These are phyloP conservation scores for Monilinia polystroma DNA, from an alignment of 2,329 filamentous ascomycete genomes.

Conservation along the genomic window DNA sequence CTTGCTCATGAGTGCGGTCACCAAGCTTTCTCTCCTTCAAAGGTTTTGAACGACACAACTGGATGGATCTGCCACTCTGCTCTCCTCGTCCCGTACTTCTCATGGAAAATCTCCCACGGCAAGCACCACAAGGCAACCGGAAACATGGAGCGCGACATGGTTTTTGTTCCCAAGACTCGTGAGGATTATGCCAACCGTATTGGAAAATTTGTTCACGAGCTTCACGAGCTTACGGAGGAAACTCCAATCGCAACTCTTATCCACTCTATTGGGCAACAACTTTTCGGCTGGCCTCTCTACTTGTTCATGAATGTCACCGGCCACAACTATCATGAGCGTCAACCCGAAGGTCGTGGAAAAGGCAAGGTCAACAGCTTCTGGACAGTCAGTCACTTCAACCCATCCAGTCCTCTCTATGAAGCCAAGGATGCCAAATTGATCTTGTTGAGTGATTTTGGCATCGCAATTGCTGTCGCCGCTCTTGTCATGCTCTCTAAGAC, in stretches of 20 bases:
- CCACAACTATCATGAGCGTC: conserved; percentile 89
- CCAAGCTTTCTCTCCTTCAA: conserved; percentile 92
- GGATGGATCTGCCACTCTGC: conserved; percentile 89
- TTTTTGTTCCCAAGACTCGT: conserved; percentile 92
- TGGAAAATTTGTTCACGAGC: conserved; percentile 74
- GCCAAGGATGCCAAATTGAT: conserved; percentile 87
- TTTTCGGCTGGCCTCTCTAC: conserved; percentile 92
- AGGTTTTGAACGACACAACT: conserved; percentile 83
- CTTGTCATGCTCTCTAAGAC: conserved; percentile 65
- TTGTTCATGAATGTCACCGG: conserved; percentile 89
- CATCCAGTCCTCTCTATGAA: conserved; percentile 85
- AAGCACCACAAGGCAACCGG: conserved; percentile 99
- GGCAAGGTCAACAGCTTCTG: conserved; percentile 85
- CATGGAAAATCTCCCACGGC: conserved; percentile 98
- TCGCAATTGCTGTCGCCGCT: conserved; percentile 59
- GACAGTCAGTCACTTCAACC: conserved; percentile 95
- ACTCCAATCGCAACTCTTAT: conserved; percentile 79
- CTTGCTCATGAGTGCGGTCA: conserved; percentile 98
- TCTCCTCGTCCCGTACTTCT: conserved; percentile 94
- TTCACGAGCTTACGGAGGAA: conserved; percentile 89
- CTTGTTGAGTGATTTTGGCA: conserved; percentile 79
- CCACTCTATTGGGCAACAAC: conserved; percentile 78
- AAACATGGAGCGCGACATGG: conserved; percentile 97
- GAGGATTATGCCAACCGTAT: conserved; percentile 74
- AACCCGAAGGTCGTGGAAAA: conserved; percentile 87